Evolutionary conservation across 2,329 filamentous ascomycete genomes (phyloP), one percentile per base, ranked within the genome.

Genomic region (Bipolaris bicolor): DNA sequence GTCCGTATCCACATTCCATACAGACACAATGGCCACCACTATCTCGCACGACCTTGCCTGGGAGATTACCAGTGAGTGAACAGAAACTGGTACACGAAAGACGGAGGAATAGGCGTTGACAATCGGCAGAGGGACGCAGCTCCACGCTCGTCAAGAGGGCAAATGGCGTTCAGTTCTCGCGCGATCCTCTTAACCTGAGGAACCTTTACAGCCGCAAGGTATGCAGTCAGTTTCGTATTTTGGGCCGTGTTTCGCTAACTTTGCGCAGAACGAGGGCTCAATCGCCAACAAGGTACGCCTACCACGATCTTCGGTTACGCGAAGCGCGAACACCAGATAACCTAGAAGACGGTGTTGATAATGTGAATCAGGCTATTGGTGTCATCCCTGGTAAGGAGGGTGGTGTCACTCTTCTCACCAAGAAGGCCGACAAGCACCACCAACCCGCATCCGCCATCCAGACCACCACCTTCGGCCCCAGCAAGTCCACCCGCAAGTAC

Each of bases 121-220:
- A 44, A 47, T 37, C 50, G 52, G 70, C 77, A 97, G 93, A 92
- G 83, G 83, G 82, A 84, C 88, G 92, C 83, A 97, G 96, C 84
- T 83, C 91, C 78, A 97, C 84, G 87, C 89, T 97, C 79, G 90
- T 94, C 79, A 97, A 97, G 90, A 90, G 91, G 83, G 84, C 84
- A 75, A 92, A 91, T 76, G 90, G 91, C 79, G 84, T 90, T 72
- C 90, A 91, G 82, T 92, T 99, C 86, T 98, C 94, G 72, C 90
- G 90, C 73, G 94, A 98, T 79, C 91, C 93, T 74, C 83, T 97
- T 71, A 99, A 98, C 88, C 82, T 98, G 81, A 85, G 83, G 80
- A 98, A 97, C 89, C 84, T 89, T 82, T 90, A 96, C 85, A 88
- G 86, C 73, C 90, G 91, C 84, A 98, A 96, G 89, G 91, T 95